Base-by-base conservation (phyloP, 2,329 filamentous ascomycete genomes). In the Ceratocystis cacaofunesta region DNA sequence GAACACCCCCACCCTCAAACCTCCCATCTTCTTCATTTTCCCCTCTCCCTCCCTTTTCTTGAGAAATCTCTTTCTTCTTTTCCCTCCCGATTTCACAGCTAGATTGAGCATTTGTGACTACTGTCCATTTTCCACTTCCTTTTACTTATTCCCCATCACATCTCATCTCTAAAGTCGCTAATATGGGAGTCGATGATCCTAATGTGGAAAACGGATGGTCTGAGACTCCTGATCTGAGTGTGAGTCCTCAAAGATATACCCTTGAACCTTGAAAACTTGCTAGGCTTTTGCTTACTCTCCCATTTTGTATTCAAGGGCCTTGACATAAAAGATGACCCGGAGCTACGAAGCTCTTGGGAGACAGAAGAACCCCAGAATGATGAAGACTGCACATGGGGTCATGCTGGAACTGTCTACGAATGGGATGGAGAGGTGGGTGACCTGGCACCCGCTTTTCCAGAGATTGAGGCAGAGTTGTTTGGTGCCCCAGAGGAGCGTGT, bases 361-460 rank as follows among this genome's bases (percentile, higher is more conserved):
- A 8, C 62, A 25, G 12, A 28, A 19, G 22, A 60, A 25, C 19
- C 41, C 5, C 15, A 60, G 3, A 60, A 41, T 10, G 4, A 10
- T 15, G 52, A 64, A 44, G 44, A 46, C 15, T 32, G 52, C 25
- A 60, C 15, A 7, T 60, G 52, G 52, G 63, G 50, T 46, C 52
- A 58, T 22, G 36, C 52, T 7, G 41, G 63, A 10, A 61, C 73
- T 0, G 79, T 88, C 55, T 97, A 97, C 70, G 84, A 92, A 71
- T 97, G 89, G 88, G 80, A 85, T 19, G 90, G 91, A 10, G 90
- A 95, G 2, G 89, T 82, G 70, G 94, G 92, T 1, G 92, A 97
- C 50, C 79, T 99, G 64, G 92, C 87, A 5, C 91, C 91, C 0
- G 78, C 78, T 62, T 82, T 86, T 64, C 77, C 81, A 0, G 82